Percentiles rank a stretch among this genome's conserved stretches.
Evolutionary conservation across 129 eudicot genomes (phyloP).

Genomic region (Logfia minima): DNA sequence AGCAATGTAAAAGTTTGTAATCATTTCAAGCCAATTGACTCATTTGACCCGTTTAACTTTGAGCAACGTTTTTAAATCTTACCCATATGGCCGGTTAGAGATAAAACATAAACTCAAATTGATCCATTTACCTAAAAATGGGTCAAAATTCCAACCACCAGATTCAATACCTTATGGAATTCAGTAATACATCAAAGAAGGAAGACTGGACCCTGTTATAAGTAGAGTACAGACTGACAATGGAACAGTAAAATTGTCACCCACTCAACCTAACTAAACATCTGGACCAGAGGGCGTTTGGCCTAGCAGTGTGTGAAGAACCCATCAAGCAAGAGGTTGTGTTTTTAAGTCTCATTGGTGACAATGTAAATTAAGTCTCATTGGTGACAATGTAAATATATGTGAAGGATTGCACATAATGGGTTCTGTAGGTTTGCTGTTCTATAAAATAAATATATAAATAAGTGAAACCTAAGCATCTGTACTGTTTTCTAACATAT

Average conservation of each 20-base stretch:
- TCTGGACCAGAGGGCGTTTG: not conserved
- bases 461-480: not conserved
- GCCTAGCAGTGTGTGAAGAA: not conserved
- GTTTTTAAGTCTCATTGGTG: not conserved
- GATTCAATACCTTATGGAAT: slow-evolving; percentile 7
- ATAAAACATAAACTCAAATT: not conserved
- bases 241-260: not conserved
- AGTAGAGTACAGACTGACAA: not conserved
- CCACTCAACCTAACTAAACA: not conserved
- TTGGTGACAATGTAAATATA: not conserved
- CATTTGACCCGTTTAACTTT: not conserved
- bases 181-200: slow-evolving; percentile 14
- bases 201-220: not conserved
- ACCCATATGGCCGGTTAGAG: not conserved
- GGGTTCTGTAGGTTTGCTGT: not conserved
- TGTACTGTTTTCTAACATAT: slow-evolving; percentile 1
- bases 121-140: not conserved
- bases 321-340: not conserved
- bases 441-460: too few species aligned
- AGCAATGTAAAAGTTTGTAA: not conserved
- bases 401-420: not conserved
- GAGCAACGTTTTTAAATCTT: not conserved
- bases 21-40: not conserved
- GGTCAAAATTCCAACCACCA: not conserved
- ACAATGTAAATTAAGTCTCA: not conserved